A percentile compares a stretch with the other conserved stretches of the same genome.
Evolutionary conservation across 108 stramenopile species (phyloP).

Genomic region (Nitzschia inconspicua): DNA sequence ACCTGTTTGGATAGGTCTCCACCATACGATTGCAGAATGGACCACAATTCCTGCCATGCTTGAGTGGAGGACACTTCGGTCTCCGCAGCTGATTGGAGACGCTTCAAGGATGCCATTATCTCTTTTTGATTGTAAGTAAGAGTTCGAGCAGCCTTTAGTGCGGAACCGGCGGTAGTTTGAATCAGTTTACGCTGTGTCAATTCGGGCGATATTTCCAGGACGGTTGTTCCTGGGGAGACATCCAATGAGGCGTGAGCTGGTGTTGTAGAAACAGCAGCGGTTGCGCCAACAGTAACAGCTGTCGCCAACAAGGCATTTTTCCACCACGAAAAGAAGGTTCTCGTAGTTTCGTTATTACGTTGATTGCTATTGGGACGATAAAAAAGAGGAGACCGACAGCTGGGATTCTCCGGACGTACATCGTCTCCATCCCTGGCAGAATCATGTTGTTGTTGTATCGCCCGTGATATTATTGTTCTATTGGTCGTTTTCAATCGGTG

Average conservation of each 20-base stretch:
- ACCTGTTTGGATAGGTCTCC: not conserved
- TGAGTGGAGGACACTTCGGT: not conserved
- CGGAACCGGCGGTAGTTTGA: not conserved
- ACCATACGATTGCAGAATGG: not conserved
- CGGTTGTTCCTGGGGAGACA: conserved; percentile 3
- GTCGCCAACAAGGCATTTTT: too few species aligned
- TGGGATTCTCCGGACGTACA: too few species aligned
- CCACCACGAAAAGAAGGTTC: too few species aligned
- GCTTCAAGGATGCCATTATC: not conserved
- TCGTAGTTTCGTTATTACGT: too few species aligned
- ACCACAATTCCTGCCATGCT: not conserved
- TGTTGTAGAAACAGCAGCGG: not conserved
- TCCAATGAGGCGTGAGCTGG: not conserved
- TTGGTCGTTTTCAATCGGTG: too few species aligned
- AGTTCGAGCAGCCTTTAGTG: not conserved
- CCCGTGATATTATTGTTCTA: too few species aligned
- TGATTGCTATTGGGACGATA: too few species aligned
- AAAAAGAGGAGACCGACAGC: too few species aligned
- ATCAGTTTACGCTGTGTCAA: not conserved
- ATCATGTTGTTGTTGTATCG: too few species aligned
- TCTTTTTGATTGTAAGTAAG: not conserved
- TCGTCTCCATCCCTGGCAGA: too few species aligned
- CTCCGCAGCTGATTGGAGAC: not conserved
- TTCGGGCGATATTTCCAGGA: not conserved
- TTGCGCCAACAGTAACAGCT: too few species aligned